phyloP scores from a whole-genome alignment of 257 asterid genomes.

The Paraleonurus japonicus region DNA sequence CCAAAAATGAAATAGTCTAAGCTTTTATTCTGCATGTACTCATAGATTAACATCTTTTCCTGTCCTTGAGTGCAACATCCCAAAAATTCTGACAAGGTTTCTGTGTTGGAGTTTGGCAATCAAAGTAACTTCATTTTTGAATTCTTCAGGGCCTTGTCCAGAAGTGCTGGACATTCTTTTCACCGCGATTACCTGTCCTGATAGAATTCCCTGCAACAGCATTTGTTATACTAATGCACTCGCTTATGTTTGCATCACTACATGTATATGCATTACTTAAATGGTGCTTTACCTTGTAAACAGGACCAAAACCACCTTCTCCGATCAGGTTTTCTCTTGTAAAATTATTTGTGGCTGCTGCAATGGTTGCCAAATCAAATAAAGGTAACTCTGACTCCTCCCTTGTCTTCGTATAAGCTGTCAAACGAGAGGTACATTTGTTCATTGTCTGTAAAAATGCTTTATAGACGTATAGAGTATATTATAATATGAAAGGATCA shows the following conservation, averaged over 20 bases:
- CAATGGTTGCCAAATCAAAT: constrained; percentile 34
- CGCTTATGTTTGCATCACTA: neutral
- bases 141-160: constrained; percentile 28
- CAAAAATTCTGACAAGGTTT: constrained; percentile 27
- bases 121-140: constrained; percentile 25
- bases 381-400: constrained; percentile 43
- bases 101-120: constrained; percentile 33
- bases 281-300: constrained; percentile 36
- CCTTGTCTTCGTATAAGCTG: constrained; percentile 8
- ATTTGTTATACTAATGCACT: neutral
- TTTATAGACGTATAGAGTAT: neutral
- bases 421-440: neutral
- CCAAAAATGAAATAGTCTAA: constrained; percentile 31
- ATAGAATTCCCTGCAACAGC: constrained; percentile 27
- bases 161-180: constrained; percentile 29
- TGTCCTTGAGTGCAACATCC: constrained; percentile 29
- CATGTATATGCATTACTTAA: no score
- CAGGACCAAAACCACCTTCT: constrained; percentile 56
- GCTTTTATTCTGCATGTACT: constrained; percentile 33
- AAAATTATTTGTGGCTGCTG: constrained; percentile 40
- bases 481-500: neutral
- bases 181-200: constrained; percentile 27
- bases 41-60: constrained; percentile 30
- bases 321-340: constrained; percentile 37
- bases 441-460: constrained; percentile 1